These are phyloP conservation scores for Xylaria nigripes DNA, from an alignment of 495 filamentous ascomycete genomes.

Conservation along the genomic window DNA sequence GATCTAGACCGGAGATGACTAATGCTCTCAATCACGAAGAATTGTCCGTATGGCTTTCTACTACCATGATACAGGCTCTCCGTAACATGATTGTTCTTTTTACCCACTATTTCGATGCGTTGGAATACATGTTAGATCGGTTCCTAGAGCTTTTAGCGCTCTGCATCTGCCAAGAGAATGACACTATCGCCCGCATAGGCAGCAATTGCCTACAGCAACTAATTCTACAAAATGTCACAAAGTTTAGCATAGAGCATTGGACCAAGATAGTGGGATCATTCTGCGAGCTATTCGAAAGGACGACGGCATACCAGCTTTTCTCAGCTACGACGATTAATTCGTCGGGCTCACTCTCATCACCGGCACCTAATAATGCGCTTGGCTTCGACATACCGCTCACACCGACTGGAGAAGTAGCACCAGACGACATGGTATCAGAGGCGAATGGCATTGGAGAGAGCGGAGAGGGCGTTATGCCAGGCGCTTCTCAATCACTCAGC, in stretches of 20 bases:
- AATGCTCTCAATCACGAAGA: slow-evolving; percentile 92
- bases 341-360: slow-evolving; percentile 36
- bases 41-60: slow-evolving; percentile 96
- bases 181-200: slow-evolving; percentile 94
- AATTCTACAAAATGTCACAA: slow-evolving; percentile 89
- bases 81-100: slow-evolving; percentile 98
- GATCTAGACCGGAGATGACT: slow-evolving; percentile 90
- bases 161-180: slow-evolving; percentile 98
- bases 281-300: slow-evolving; percentile 88
- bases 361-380: slow-evolving; percentile 32
- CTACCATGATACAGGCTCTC: slow-evolving; percentile 97
- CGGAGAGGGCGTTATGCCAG: slow-evolving; percentile 19
- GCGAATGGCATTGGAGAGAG: slow-evolving; percentile 49
- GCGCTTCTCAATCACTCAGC: slow-evolving; percentile 9
- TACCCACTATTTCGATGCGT: slow-evolving; percentile 91
- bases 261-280: slow-evolving; percentile 88
- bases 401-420: slow-evolving; percentile 31
- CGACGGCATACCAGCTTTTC: slow-evolving; percentile 90
- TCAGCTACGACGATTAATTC: slow-evolving; percentile 63
- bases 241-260: slow-evolving; percentile 85
- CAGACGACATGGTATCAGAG: slow-evolving; percentile 50
- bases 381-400: slow-evolving; percentile 37
- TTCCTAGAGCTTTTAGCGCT: slow-evolving; percentile 88
- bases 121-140: slow-evolving; percentile 94
- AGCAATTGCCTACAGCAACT: slow-evolving; percentile 96